Conservation (phyloP, 352 stramenopile species). For the Phytophthora capsici region DNA sequence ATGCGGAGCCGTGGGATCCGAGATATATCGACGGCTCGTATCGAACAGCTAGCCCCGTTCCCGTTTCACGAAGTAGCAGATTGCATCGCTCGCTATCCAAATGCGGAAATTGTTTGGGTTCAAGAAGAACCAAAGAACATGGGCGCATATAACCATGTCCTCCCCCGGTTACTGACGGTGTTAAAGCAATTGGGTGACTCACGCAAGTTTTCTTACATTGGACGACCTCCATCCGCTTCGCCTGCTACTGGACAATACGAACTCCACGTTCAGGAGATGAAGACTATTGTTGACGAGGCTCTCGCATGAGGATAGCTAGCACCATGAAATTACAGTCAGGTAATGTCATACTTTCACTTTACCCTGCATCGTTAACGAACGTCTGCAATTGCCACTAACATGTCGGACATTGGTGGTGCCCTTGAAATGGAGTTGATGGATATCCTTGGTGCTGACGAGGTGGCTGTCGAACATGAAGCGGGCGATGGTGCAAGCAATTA, state of each 20-base stretch:
- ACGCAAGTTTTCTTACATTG: slow-evolving; percentile 91
- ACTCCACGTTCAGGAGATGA: slow-evolving; percentile 94
- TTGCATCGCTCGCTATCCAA: slow-evolving; percentile 91
- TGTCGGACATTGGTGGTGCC: too few species aligned
- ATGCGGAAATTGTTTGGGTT: slow-evolving; percentile 96
- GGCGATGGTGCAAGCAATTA: too few species aligned
- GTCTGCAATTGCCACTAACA: background rate
- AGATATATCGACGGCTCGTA: slow-evolving; percentile 71
- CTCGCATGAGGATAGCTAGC: slow-evolving; percentile 50
- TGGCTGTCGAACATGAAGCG: too few species aligned
- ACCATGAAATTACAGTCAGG: background rate
- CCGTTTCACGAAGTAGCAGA: slow-evolving; percentile 96
- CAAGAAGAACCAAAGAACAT: slow-evolving; percentile 99
- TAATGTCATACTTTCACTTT: slow-evolving; percentile 8
- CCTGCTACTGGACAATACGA: slow-evolving; percentile 96
- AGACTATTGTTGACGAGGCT: slow-evolving; percentile 91
- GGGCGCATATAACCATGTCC: slow-evolving; percentile 95
- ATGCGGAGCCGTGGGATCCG: slow-evolving; percentile 60
- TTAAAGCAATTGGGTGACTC: slow-evolving; percentile 84
- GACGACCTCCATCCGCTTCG: slow-evolving; percentile 93
- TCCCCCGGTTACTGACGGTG: slow-evolving; percentile 93
- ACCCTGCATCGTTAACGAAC: slow-evolving; percentile 28
- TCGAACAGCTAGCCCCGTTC: slow-evolving; percentile 95
- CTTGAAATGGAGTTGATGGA: too few species aligned
- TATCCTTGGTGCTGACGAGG: too few species aligned